These are phyloP conservation scores for Scleroderma citrinum DNA, from an alignment of 768 basidiomycete species.

Conservation along the genomic window DNA sequence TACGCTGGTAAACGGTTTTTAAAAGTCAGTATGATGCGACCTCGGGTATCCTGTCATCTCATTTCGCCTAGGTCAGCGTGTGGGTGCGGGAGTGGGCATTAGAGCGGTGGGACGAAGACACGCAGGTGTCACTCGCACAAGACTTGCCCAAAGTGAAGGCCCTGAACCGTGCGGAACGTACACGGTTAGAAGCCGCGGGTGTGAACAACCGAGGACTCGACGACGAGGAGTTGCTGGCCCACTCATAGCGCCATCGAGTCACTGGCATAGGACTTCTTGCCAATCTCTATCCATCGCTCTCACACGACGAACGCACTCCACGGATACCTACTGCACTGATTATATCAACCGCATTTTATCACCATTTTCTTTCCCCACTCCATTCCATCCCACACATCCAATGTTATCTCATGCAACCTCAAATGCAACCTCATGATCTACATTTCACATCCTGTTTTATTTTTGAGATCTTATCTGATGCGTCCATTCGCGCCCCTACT, in stretches of 20 bases:
- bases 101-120: conserved; percentile 61
- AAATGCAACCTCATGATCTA: background rate
- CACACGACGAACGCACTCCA: too few species aligned
- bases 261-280: background rate
- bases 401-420: conserved; percentile 1
- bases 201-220: conserved; percentile 1
- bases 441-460: background rate
- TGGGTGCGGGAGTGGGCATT: conserved; percentile 85
- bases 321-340: too few species aligned
- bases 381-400: background rate
- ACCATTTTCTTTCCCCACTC: conserved; percentile 4
- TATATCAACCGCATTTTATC: conserved; percentile 6
- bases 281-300: background rate
- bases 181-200: conserved; percentile 15
- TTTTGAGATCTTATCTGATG: background rate
- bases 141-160: conserved; percentile 59
- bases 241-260: conserved; percentile 1
- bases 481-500: background rate
- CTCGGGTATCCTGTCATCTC: background rate
- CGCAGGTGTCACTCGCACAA: conserved; percentile 49
- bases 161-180: conserved; percentile 38
- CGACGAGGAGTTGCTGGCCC: conserved; percentile 3
- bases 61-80: conserved; percentile 57
- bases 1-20: conserved; percentile 80
- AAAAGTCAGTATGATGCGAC: conserved; percentile 48